These are phyloP conservation scores for Sclerotinia spermophila DNA, from an alignment of 2,329 filamentous ascomycete genomes.

Conservation along the genomic window DNA sequence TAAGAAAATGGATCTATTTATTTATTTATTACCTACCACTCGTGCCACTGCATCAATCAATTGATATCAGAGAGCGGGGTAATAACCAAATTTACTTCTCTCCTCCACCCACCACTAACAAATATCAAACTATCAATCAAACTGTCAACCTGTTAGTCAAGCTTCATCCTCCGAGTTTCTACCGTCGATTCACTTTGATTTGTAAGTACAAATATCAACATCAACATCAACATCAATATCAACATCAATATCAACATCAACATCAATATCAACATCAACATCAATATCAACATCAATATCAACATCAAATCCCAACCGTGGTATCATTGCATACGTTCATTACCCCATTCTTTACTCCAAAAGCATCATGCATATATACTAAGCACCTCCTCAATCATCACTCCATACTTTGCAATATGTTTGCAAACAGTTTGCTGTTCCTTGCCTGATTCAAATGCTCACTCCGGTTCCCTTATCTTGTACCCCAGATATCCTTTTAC, in stretches of 20 bases:
- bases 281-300: background rate
- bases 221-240: background rate
- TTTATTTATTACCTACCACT: background rate
- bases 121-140: background rate
- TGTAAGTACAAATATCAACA: background rate
- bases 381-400: background rate
- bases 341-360: slow-evolving; percentile 3
- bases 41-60: background rate
- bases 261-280: background rate
- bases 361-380: background rate
- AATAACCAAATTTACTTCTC: background rate
- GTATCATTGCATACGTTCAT: background rate
- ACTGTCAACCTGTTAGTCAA: background rate
- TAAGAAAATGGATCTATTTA: background rate
- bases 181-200: background rate
- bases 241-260: background rate
- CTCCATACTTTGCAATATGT: background rate
- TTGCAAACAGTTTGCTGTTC: background rate
- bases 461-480: slow-evolving; percentile 1
- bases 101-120: background rate
- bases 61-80: background rate
- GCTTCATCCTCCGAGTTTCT: background rate
- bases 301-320: background rate
- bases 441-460: background rate
- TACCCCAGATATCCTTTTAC: background rate